Conservation (phyloP, 176 grass and related monocot genomes). For the Panicum miliaceum region DNA sequence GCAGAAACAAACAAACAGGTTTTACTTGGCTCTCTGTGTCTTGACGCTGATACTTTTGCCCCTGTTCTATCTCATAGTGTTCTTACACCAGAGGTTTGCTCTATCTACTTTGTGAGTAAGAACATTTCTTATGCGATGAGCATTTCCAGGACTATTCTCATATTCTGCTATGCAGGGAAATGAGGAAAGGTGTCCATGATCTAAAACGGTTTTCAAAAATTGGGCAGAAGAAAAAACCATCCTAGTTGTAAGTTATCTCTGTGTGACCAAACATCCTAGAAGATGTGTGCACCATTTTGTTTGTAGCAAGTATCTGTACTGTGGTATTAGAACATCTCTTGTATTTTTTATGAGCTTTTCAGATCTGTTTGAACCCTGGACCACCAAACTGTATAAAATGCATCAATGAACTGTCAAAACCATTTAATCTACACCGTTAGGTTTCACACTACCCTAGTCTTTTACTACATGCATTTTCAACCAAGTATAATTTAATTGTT, state of each 20-base stretch:
- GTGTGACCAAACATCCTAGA: conserved; percentile 7
- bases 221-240: conserved; percentile 72
- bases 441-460: not conserved
- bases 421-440: conserved; percentile 9
- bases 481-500: not conserved
- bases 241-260: conserved; percentile 54
- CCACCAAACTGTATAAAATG: not conserved
- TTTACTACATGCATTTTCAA: not conserved
- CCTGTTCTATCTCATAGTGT: conserved; percentile 90
- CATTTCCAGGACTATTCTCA: conserved; percentile 27
- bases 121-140: conserved; percentile 16
- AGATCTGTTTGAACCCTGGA: not conserved
- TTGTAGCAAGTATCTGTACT: not conserved
- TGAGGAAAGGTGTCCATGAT: conserved; percentile 66
- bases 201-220: conserved; percentile 75
- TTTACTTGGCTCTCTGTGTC: conserved; percentile 74
- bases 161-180: conserved; percentile 65
- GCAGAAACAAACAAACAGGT: conserved; percentile 86
- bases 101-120: conserved; percentile 25
- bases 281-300: not conserved
- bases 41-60: conserved; percentile 83
- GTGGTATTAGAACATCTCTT: conserved; percentile 7
- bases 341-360: not conserved
- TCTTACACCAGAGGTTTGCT: conserved; percentile 85
- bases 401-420: not conserved